Base-by-base conservation (phyloP, 345 rosid species). In the Anastatica hierochuntica region DNA sequence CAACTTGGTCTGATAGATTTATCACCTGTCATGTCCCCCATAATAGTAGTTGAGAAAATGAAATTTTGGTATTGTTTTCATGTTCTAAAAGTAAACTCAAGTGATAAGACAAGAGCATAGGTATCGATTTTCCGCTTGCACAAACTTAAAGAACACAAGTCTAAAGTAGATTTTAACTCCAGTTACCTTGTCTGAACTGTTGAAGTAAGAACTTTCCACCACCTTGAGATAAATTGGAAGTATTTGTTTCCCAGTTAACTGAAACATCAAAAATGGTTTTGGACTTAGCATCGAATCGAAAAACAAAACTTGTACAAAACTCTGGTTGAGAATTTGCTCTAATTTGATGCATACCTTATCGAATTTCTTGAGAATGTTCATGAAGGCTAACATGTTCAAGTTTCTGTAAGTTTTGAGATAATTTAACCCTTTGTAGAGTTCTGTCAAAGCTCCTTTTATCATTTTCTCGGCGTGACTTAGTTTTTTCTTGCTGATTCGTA, bases 301-400 rank as follows among this genome's bases (percentile, higher is more conserved):
- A 6, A 18, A n/a, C 11, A 17, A 14, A 7, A 15, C 5, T 31
- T 40, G 0, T 15, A 18, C 0, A 64, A 27, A 51, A n/a, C n/a
- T n/a, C n/a, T n/a, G n/a, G n/a, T n/a, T n/a, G n/a, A n/a, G n/a
- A n/a, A n/a, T n/a, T n/a, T n/a, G n/a, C n/a, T n/a, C n/a, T 18
- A 11, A 7, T 20, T 24, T 30, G 35, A 42, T 1, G 56, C 70
- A 72, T 69, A 85, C 99, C 74, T 88, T 94, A 62, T 88, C 92
- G 42, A 94, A 88, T 59, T 94, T 94, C 78, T 83, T 94, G 76
- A 94, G 68, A 60, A 94, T 94, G 76, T 94, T 94, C 29, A 85
- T 74, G 49, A 88, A 94, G 74, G 99, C 97, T 60, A 94, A 81
- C 88, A 83, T 66, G 79, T 94, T 94, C 79, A 94, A 78, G 82